Evolutionary conservation across 2,329 filamentous ascomycete genomes (phyloP).

Genomic region (Fusarium napiforme): DNA sequence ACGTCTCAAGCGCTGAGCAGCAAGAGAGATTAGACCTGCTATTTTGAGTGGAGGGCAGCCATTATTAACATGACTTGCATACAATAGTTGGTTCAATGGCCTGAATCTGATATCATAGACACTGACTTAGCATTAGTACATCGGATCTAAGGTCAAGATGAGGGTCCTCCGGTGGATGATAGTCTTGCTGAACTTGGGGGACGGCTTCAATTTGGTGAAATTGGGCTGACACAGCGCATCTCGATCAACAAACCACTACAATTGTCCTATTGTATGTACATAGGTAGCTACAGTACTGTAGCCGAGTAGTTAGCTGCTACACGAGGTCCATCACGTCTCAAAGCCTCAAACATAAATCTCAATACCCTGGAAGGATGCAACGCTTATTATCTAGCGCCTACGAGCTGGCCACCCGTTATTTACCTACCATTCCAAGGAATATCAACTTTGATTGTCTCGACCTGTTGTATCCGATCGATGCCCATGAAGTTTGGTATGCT

Average conservation of each 20-base stretch:
- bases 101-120: conserved; percentile 31
- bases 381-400: conserved; percentile 37
- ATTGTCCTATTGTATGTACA: not conserved
- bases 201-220: not conserved
- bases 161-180: not conserved
- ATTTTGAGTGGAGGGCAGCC: conserved; percentile 40
- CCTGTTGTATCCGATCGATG: conserved; percentile 2
- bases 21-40: conserved; percentile 42
- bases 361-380: conserved; percentile 15
- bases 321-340: conserved; percentile 24
- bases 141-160: not conserved
- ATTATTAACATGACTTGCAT: conserved; percentile 39
- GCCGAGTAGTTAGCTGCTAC: not conserved
- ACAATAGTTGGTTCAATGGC: conserved; percentile 39
- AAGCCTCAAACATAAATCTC: conserved; percentile 10
- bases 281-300: not conserved
- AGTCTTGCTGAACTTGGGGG: not conserved
- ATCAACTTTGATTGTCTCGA: conserved; percentile 10
- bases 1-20: conserved; percentile 41
- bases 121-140: conserved; percentile 12
- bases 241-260: not conserved
- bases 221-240: conserved; percentile 14
- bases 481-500: conserved; percentile 3
- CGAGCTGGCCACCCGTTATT: conserved; percentile 39
- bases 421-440: conserved; percentile 38